Evolutionary conservation across 1,284 basidiomycete genomes (phyloP).

Genomic region (Trametes versicolor): DNA sequence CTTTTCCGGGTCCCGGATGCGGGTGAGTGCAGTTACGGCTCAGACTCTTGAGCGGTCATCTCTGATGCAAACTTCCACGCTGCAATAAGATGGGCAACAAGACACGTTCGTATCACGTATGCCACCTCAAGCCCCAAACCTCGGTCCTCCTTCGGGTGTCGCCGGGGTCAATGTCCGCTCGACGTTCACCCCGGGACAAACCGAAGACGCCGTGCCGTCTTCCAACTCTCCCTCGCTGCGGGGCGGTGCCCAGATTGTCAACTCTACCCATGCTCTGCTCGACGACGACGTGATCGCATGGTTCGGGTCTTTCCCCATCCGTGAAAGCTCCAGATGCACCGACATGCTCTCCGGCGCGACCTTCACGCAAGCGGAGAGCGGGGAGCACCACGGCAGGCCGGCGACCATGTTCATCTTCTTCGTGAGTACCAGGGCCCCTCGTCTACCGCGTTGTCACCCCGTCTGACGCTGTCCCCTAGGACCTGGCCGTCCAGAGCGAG

Average conservation of each 20-base stretch:
- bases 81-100: too few species aligned
- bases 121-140: too few species aligned
- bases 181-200: too few species aligned
- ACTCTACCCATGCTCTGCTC: background rate
- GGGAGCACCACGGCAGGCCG: slow-evolving; percentile 61
- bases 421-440: background rate
- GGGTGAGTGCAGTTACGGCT: background rate
- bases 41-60: background rate
- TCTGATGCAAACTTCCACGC: too few species aligned
- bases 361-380: slow-evolving; percentile 66
- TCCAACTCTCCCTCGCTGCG: too few species aligned
- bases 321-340: slow-evolving; percentile 65
- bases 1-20: background rate
- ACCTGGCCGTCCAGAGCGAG: slow-evolving; percentile 21
- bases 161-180: too few species aligned
- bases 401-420: slow-evolving; percentile 34
- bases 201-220: too few species aligned
- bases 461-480: slow-evolving; percentile 37
- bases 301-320: slow-evolving; percentile 50
- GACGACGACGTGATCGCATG: slow-evolving; percentile 50
- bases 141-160: too few species aligned
- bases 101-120: too few species aligned
- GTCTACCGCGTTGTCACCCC: background rate
- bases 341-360: slow-evolving; percentile 67
- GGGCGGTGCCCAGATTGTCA: background rate